Base-by-base conservation (phyloP, 202 grass and related monocot species). In the Musa balbisiana region DNA sequence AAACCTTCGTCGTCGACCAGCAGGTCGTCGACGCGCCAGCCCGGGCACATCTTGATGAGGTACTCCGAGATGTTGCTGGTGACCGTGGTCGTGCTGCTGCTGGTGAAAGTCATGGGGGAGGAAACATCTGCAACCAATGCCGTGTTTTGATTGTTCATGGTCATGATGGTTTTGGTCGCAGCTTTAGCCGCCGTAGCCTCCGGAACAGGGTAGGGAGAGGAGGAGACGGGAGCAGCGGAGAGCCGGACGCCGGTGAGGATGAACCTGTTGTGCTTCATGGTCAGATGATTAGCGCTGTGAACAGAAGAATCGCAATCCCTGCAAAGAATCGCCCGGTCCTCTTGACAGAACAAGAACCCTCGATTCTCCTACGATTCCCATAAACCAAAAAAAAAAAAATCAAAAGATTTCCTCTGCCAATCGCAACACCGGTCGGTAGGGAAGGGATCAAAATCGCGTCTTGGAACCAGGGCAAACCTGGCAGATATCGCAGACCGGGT, bases 271-370 rank as follows among this genome's bases (percentile, higher is more conserved):
- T 96, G 92, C 49, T 86, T 88, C 85, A 84, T 83, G 58, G 89
- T 88, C 17, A 92, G 66, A 76, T 96, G 87, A 79, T 73, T 96
- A 11, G 79, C 80, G 49, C 65, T 92, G 85, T 96, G 92, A 71
- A 90, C 83, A 8, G 77, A 66, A 52, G 87, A 66, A 70, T 96
- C 92, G 82, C 92, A 96, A 76, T 90, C 89, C 82, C 85, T 70
- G 85, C 92, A 96, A 33, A 96, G 83, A 65, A 96, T 90, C 66
- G 85, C 87, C 72, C 92, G 85, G 70, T 96, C 92, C 82, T 96
- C 89, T 86, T 87, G 89, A 80, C 92, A 96, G 85, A 96, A 96
- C 59, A 96, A 1, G 51, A 96, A 83, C n/a, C 89, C 92, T 59
- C 83, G 84, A 67, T 85, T 85, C 77, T 96, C 89, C 92, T 96